phyloP scores from a whole-genome alignment of 116 monocot species.

The Phalaenopsis hybrid region DNA sequence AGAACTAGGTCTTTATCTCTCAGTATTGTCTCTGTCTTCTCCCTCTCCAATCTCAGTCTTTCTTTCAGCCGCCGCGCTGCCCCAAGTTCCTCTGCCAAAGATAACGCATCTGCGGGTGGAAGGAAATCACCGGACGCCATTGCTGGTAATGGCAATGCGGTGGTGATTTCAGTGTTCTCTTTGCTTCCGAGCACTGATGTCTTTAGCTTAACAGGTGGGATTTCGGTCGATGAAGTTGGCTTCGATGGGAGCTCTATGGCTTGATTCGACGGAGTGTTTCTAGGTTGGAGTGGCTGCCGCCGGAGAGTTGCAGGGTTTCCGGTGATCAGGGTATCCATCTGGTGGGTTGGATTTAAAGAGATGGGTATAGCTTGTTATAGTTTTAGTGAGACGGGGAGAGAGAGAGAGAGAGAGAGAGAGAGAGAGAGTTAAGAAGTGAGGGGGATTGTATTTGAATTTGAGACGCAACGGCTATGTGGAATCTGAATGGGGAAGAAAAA shows the following conservation, averaged over 20 bases:
- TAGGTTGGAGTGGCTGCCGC: constrained; percentile 40
- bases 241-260: constrained; percentile 2
- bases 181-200: constrained; percentile 11
- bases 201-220: background rate
- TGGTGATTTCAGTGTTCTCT: constrained; percentile 16
- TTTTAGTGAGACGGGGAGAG: background rate
- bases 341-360: background rate
- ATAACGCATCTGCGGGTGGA: constrained; percentile 16
- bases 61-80: constrained; percentile 34
- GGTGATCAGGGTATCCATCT: constrained; percentile 15
- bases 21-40: constrained; percentile 45
- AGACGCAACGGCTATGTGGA: constrained; percentile 13
- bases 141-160: background rate
- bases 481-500: background rate
- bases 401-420: constrained; percentile 5
- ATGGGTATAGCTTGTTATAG: background rate
- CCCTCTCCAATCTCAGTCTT: constrained; percentile 41
- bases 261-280: constrained; percentile 19
- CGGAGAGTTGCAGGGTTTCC: constrained; percentile 9
- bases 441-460: constrained; percentile 36
- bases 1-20: constrained; percentile 26
- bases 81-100: constrained; percentile 59
- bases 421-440: background rate
- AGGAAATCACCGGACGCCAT: background rate
- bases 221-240: background rate